These are phyloP conservation scores for Cornus florida DNA, from an alignment of 148 eudicot genomes.

Conservation along the genomic window DNA sequence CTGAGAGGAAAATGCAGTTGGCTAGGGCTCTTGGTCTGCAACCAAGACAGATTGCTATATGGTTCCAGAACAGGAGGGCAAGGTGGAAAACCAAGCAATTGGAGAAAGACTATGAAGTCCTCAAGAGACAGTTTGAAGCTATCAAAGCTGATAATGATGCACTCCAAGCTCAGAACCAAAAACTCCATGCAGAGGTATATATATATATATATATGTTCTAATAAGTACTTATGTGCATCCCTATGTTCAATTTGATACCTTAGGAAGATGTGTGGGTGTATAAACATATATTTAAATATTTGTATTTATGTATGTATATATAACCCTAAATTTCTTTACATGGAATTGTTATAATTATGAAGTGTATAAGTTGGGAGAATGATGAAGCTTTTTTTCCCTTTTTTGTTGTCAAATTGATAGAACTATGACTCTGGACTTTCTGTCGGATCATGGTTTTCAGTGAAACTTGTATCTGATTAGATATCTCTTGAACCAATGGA, in stretches of 20 bases:
- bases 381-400: too few relatives aligned
- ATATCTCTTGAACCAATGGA: neutral
- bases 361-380: too few relatives aligned
- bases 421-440: neutral
- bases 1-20: conserved; percentile 91
- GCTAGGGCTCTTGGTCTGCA: conserved; percentile 91
- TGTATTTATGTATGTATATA: neutral
- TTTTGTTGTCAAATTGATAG: neutral
- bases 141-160: conserved; percentile 85
- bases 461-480: neutral
- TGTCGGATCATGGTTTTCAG: neutral
- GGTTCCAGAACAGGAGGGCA: conserved; percentile 97
- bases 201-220: too few relatives aligned
- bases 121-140: conserved; percentile 82
- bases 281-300: too few relatives aligned
- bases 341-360: too few relatives aligned
- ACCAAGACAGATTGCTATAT: conserved; percentile 93
- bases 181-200: conserved; percentile 81
- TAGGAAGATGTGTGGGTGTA: too few relatives aligned
- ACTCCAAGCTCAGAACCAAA: conserved; percentile 70
- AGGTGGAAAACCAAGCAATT: conserved; percentile 97
- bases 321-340: too few relatives aligned
- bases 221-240: too few relatives aligned
- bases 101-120: conserved; percentile 84
- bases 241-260: too few relatives aligned